A percentile compares a stretch with the other conserved stretches of the same genome.
These are phyloP conservation scores for Trichoderma sp. DNA, from an alignment of 2,329 filamentous ascomycete species.

Conservation along the genomic window DNA sequence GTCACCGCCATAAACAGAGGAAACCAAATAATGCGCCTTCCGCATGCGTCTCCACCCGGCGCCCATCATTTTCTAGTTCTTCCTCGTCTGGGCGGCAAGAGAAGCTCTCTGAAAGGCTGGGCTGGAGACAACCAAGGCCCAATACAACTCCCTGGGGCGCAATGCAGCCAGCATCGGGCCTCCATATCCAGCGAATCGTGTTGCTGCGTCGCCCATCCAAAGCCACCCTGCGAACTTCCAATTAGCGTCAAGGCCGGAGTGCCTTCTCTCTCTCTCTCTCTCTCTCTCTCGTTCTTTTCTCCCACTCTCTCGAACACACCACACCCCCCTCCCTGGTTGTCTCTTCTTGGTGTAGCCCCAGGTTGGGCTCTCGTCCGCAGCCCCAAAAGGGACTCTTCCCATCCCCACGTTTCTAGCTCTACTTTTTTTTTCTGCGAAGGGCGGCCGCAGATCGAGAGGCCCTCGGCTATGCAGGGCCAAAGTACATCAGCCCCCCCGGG, in stretches of 20 bases:
- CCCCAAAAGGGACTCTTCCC: conserved; percentile 26
- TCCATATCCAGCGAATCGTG: conserved; percentile 19
- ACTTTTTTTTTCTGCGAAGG: conserved; percentile 27
- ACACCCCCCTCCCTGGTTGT: neutral
- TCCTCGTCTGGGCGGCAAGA: conserved; percentile 37
- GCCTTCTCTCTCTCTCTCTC: neutral
- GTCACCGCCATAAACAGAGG: conserved; percentile 13
- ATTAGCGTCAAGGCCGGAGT: conserved; percentile 19
- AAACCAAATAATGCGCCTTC: conserved; percentile 9
- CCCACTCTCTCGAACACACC: neutral
- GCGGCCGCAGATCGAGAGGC: conserved; percentile 38
- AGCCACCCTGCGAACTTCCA: conserved; percentile 10
- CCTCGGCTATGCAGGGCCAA: conserved; percentile 41
- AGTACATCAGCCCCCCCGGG: conserved; percentile 16
- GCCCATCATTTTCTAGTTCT: conserved; percentile 25
- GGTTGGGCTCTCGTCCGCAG: conserved; percentile 12
- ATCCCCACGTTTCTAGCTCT: conserved; percentile 30
- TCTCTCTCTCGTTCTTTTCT: neutral
- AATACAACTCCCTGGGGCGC: conserved; percentile 23
- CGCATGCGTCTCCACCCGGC: conserved; percentile 11
- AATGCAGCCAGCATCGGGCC: conserved; percentile 17
- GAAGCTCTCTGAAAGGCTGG: conserved; percentile 40
- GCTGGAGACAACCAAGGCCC: conserved; percentile 20
- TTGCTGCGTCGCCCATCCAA: conserved; percentile 11
- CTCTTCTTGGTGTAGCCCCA: conserved; percentile 15